Conservation (phyloP, 257 asterid genomes). For the Solanum acaule region DNA sequence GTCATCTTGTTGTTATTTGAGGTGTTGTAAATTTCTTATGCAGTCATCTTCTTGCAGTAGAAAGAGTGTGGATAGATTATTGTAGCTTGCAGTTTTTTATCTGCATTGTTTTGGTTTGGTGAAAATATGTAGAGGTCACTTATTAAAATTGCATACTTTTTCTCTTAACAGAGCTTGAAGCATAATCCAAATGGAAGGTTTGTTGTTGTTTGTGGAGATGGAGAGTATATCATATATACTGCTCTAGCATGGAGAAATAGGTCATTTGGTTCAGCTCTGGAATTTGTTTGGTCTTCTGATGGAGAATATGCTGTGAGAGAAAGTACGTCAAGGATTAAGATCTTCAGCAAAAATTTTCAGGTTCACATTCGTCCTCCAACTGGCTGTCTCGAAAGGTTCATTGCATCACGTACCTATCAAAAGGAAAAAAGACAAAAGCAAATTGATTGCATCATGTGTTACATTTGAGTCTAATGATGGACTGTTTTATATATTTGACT, state of each 20-base stretch:
- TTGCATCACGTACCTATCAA: background rate
- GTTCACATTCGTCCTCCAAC: conserved; percentile 22
- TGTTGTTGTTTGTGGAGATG: conserved; percentile 98
- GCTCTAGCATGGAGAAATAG: conserved; percentile 99
- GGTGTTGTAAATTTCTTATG: background rate
- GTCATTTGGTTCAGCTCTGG: conserved; percentile 94
- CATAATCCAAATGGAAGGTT: conserved; percentile 99
- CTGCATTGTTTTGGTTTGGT: background rate
- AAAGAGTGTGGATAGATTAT: background rate
- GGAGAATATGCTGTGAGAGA: conserved; percentile 99
- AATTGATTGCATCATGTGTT: background rate
- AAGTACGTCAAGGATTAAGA: conserved; percentile 89
- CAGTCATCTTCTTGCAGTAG: background rate
- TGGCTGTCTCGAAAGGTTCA: background rate
- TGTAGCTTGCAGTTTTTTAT: background rate
- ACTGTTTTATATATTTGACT: background rate
- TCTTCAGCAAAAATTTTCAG: conserved; percentile 72
- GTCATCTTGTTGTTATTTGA: background rate
- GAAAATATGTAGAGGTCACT: background rate
- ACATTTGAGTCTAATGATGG: background rate
- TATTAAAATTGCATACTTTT: background rate
- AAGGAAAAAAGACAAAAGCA: background rate
- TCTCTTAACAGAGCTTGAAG: conserved; percentile 62
- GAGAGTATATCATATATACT: conserved; percentile 89
- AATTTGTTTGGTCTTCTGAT: conserved; percentile 93